phyloP scores from a whole-genome alignment of 2,329 filamentous ascomycete species.

The Lecanoromycetidae sp. region DNA sequence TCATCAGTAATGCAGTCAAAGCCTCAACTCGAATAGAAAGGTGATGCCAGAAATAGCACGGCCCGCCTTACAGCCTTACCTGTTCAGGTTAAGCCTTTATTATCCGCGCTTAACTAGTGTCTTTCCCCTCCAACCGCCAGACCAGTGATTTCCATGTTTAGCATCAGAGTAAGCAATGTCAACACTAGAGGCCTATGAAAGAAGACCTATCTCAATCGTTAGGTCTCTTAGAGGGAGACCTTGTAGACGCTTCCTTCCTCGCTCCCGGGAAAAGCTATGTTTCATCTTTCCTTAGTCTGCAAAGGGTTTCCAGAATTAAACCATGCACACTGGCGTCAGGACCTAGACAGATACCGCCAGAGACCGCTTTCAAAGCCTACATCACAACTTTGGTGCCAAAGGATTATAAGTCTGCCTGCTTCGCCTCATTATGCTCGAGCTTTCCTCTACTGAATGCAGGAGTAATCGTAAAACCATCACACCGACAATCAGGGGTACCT shows the following conservation, averaged over 20 bases:
- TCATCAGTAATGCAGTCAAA: slow-evolving; percentile 1
- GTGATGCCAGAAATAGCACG: slow-evolving; percentile 4
- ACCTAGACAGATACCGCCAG: slow-evolving; percentile 6
- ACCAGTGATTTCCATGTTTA: too few species aligned
- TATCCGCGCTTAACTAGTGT: too few species aligned
- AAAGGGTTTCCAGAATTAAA: slow-evolving; percentile 1
- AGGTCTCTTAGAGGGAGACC: too few species aligned
- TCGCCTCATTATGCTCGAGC: slow-evolving; percentile 11
- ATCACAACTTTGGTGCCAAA: slow-evolving; percentile 3
- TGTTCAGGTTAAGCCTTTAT: too few species aligned
- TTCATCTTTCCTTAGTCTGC: slow-evolving; percentile 6
- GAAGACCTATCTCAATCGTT: too few species aligned
- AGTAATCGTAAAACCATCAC: slow-evolving; percentile 6
- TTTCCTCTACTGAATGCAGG: slow-evolving; percentile 13
- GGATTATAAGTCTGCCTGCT: slow-evolving; percentile 15
- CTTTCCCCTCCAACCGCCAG: too few species aligned
- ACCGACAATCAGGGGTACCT: neutral
- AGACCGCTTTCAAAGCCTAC: slow-evolving; percentile 2
- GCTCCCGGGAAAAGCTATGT: slow-evolving; percentile 1
- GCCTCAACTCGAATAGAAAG: neutral
- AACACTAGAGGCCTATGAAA: too few species aligned
- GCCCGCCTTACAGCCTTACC: too few species aligned
- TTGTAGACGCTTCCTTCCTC: slow-evolving; percentile 1
- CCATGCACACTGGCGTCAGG: slow-evolving; percentile 8
- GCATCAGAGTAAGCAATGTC: too few species aligned